Percentiles rank a stretch among this genome's conserved stretches.
Conservation (phyloP, 2,329 filamentous ascomycete genomes). For the Hymenotorrendiella dingleyae region DNA sequence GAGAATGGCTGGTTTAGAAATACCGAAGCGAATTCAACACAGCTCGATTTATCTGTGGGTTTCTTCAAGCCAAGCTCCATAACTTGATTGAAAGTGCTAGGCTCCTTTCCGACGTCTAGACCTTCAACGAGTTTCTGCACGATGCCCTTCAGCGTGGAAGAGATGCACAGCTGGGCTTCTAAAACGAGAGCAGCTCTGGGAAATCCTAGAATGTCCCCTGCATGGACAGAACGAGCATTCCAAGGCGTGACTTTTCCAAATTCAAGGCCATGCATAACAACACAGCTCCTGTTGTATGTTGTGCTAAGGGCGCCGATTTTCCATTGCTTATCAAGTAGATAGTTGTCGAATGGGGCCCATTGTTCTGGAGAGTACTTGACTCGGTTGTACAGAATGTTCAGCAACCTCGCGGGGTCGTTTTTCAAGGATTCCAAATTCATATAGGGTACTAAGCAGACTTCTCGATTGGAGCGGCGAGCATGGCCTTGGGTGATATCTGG, state of each 20-base stretch:
- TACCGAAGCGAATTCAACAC: constrained; percentile 5
- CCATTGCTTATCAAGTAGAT: constrained; percentile 2
- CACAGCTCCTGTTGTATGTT: neutral
- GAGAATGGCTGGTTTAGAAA: constrained; percentile 15
- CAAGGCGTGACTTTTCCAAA: constrained; percentile 7
- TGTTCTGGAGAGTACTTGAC: constrained; percentile 4
- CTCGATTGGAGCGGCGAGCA: neutral
- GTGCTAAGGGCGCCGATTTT: neutral
- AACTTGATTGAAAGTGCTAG: neutral
- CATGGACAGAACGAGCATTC: constrained; percentile 1
- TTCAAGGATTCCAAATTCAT: constrained; percentile 1
- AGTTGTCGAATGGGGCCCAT: constrained; percentile 5
- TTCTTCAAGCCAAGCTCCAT: neutral
- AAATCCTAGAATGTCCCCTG: constrained; percentile 10
- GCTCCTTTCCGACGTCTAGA: neutral
- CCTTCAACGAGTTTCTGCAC: neutral
- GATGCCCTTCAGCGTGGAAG: neutral
- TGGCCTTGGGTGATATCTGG: neutral
- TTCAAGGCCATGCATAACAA: constrained; percentile 5
- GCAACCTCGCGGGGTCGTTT: constrained; percentile 1
- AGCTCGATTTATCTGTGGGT: neutral
- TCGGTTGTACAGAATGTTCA: constrained; percentile 8
- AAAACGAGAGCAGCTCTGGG: constrained; percentile 11
- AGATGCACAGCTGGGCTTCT: constrained; percentile 10
- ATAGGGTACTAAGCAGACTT: constrained; percentile 3